Conservation (phyloP, 257 asterid genomes). For the Perilla frutescens region DNA sequence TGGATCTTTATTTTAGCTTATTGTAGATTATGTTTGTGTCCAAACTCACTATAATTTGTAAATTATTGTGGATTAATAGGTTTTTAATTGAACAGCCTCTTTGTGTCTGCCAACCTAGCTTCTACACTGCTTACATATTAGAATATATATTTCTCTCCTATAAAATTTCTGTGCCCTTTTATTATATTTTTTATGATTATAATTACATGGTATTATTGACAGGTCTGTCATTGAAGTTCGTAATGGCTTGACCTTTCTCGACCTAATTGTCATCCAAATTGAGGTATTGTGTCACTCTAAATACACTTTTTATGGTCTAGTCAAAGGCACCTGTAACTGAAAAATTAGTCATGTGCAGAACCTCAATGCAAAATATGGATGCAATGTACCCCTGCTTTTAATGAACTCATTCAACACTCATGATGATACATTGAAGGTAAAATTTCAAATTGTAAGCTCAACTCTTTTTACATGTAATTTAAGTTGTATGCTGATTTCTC, state of each 20-base stretch:
- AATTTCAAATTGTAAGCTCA: background rate
- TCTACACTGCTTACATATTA: slow-evolving; percentile 4
- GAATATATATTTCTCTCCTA: background rate
- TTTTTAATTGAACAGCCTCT: slow-evolving; percentile 18
- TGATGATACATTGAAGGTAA: slow-evolving; percentile 93
- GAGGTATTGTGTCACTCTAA: slow-evolving; percentile 60
- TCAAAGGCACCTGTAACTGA: slow-evolving; percentile 37
- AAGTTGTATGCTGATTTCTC: slow-evolving; percentile 36
- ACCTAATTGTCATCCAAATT: slow-evolving; percentile 91
- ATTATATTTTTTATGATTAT: slow-evolving; percentile 3
- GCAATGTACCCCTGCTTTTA: slow-evolving; percentile 89
- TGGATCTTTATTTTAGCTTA: background rate
- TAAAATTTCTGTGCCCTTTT: background rate
- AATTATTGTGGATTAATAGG: background rate
- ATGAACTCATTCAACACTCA: slow-evolving; percentile 99
- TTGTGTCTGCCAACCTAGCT: slow-evolving; percentile 23
- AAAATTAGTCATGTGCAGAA: slow-evolving; percentile 55
- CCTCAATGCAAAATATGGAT: slow-evolving; percentile 86
- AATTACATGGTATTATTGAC: slow-evolving; percentile 33
- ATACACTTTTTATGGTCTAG: slow-evolving; percentile 17
- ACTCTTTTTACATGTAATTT: slow-evolving; percentile 1
- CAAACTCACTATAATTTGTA: background rate
- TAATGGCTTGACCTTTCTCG: slow-evolving; percentile 94
- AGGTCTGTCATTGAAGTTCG: slow-evolving; percentile 99
- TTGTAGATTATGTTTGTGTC: background rate